Evolutionary conservation across 1,139 yeast species (phyloP), one percentile per base, ranked within the genome.

Genomic region (Diutina rugosa): DNA sequence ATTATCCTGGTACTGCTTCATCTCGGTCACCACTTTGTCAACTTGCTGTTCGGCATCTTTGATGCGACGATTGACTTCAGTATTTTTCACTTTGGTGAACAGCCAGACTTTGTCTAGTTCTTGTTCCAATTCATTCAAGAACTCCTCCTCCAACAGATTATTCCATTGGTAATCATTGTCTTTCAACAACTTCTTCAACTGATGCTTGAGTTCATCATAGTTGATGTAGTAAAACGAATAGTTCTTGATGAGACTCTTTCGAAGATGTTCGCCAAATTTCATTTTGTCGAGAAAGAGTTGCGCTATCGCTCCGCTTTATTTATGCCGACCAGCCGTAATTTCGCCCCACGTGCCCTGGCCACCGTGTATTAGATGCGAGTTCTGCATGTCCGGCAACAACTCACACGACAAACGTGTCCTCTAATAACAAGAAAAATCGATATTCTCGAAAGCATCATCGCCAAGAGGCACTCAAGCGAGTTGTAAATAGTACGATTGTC

Each of bases 21-120:
- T 64, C 57, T 64, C 77, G 63, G 77, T 75, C n/a, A 87, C 85
- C 6, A 86, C 86, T 56, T 77, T 80, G 59, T 78, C 73, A 38
- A 88, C 93, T 59, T 79, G 80, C 55, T 74, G 77, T 65, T 90
- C 96, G 58, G 87, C 82, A 60, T 88, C 93, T 65, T 86, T 87
- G 64, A 91, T 85, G 60, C 97, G 78, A 62, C 97, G 81, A 58
- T 81, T 74, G 57, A 91, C 87, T 68, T 90, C 97, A 51, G 89
- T 84, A 63, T 85, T 84, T 71, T 90, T 91, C 58, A 91, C 90
- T 67, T 83, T 86, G 64, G 95, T 91, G 73, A 91, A 91, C 41
- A 89, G 85, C 72, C 84, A 91, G 28, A 91, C 96, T 72, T 91
- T 91, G 69, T 90, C 97, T 65, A 91, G 77, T 66, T 91, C 97